A percentile compares a stretch with the other conserved stretches of the same genome.
These are phyloP conservation scores for Debaryomyces sp. DNA, from an alignment of 1,139 yeast species.

Conservation along the genomic window DNA sequence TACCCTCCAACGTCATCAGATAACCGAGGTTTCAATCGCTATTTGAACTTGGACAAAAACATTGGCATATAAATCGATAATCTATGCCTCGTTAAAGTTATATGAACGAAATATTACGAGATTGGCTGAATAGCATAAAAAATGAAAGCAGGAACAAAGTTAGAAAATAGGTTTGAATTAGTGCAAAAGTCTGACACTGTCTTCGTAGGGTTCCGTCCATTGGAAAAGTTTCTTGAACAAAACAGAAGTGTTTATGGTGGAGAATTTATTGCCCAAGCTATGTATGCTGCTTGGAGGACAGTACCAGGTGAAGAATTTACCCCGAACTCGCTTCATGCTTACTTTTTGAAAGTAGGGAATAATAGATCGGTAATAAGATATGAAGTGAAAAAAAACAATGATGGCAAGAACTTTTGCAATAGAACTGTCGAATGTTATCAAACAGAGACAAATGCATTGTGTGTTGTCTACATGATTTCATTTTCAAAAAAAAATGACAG, in stretches of 20 bases:
- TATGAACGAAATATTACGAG: background rate
- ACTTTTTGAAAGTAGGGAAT: slow-evolving; percentile 43
- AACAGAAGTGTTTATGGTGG: slow-evolving; percentile 47
- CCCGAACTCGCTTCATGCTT: slow-evolving; percentile 44
- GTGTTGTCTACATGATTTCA: slow-evolving; percentile 35
- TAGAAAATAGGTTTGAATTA: slow-evolving; percentile 26
- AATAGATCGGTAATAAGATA: slow-evolving; percentile 34
- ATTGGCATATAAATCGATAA: too few relatives aligned
- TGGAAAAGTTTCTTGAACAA: slow-evolving; percentile 33
- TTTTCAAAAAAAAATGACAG: slow-evolving; percentile 34
- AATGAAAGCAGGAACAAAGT: slow-evolving; percentile 12
- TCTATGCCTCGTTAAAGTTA: too few relatives aligned
- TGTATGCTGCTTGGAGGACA: slow-evolving; percentile 42
- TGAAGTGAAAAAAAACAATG: slow-evolving; percentile 34
- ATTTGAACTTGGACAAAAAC: too few relatives aligned
- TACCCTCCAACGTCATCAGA: too few relatives aligned
- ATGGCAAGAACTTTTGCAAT: slow-evolving; percentile 40
- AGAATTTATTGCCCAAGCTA: slow-evolving; percentile 37
- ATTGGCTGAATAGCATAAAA: background rate
- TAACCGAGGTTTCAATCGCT: too few relatives aligned
- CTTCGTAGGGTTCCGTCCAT: slow-evolving; percentile 36
- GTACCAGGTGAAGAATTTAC: slow-evolving; percentile 28
- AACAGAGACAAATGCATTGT: slow-evolving; percentile 28
- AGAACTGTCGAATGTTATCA: slow-evolving; percentile 40
- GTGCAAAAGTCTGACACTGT: slow-evolving; percentile 7